Base-by-base conservation (phyloP, 2,329 filamentous ascomycete species). In the Fusarium nodosum region DNA sequence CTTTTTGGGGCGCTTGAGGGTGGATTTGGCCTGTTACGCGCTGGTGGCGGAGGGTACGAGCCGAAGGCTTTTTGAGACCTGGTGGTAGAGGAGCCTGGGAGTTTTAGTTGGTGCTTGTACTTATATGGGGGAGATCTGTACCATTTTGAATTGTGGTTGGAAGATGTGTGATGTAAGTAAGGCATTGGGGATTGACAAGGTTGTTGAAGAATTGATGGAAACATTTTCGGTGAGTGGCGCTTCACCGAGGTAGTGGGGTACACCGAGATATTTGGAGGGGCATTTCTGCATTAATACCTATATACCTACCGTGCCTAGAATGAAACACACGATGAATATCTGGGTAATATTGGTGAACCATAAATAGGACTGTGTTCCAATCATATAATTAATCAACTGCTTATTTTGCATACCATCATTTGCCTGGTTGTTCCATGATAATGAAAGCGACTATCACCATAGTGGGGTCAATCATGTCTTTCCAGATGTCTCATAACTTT, bases 1-100 rank as follows among this genome's bases (percentile, higher is more conserved):
- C 81, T 74, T 84, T 85, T 76, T 83, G 80, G 52, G 87, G 84
- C 24, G 84, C 78, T 65, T 85, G 82, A 13, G 83, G 83, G 76
- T 85, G 82, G 72, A 82, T 79, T 73, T 82, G 74, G 72, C 80
- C 83, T 64, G 82, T 81, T 46, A 86, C 77, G 72, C 85, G 84
- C 64, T 84, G 82, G 66, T 82, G 82, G 67, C 85, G 82, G 75
- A 89, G 87, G 67, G 84, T 77, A 73, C 88, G 87, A 46, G 88
- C 84, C 11, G 87, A 86, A 64, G 85, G 86, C 72, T 88, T 88
- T 59, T 82, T 82, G 66, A 84, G 82, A 20, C 79, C 78, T 54
- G 77, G 80, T 26, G 77, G 78, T 60, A 76, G 62, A 20, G 74
- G 76, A 45, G 76, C 75, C 74, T 78, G n/a, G 8, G 20, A 15